Base-by-base conservation (phyloP, 2,329 filamentous ascomycete species). In the Paramyrothecium roridum region DNA sequence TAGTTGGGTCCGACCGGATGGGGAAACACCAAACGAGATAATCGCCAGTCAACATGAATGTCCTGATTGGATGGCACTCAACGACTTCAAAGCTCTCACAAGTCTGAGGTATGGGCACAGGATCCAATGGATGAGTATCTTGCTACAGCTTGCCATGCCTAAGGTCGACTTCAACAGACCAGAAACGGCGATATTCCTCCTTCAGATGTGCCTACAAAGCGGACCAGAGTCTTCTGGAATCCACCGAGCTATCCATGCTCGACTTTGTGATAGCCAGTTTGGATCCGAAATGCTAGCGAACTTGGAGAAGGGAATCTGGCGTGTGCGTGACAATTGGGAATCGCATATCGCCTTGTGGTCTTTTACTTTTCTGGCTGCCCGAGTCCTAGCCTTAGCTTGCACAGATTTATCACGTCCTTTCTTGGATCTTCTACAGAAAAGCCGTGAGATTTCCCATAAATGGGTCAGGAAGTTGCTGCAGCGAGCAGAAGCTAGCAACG, bases 41-140 rank as follows among this genome's bases (percentile, higher is more conserved):
- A 74, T 88, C 13, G 75, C 84, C 0, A 66, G 62, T 1, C 80
- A 84, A 55, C 67, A 60, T 0, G 52, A 65, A 0, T 85, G 82
- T 50, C 82, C 84, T 0, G 12, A 54, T 0, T 61, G 76, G 21
- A 69, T 88, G 54, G 72, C 77, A 0, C 56, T 83, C 0, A 76
- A 79, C 0, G 83, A 88, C 53, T 87, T 77, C 63, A 79, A 81
- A 52, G 71, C 76, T 2, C 11, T 66, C 7, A 49, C 52, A 23
- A 33, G 30, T 1, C 19, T 67, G 1, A 60, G 56, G 0, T 59
- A 54, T 2, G 63, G 65, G 1, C 51, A 59, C 22, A 45, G 49
- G 1, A 54, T 62, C 2, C 55, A 58, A 33, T 67, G 64, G 65
- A 54, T 59, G 43, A 65, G 54, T 16, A 58, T 65, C 1, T 45